Base-by-base conservation (phyloP, 1,284 basidiomycete species). In the Trametes versicolor region DNA sequence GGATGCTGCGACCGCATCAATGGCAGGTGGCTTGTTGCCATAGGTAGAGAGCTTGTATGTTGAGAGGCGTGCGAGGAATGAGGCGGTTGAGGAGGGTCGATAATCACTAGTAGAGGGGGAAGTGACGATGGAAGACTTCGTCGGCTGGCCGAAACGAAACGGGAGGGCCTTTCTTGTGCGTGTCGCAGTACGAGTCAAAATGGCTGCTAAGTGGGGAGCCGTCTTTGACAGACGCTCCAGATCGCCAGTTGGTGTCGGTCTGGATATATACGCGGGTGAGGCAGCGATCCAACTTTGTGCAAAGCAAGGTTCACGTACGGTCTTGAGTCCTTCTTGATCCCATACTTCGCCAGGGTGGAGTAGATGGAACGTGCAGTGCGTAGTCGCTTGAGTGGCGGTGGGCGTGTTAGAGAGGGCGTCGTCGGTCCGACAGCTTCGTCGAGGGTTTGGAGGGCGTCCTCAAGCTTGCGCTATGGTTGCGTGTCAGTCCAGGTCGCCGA, bases 21-120 rank as follows among this genome's bases (percentile, higher is more conserved):
- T 88, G 13, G 82, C 79, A 2, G 84, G 60, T 0, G 92, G 92
- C 73, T 94, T 94, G 68, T 90, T 91, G 27, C 89, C 82, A 70
- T 93, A 94, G 0, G 92, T 93, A 7, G 89, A 79, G 21, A 93
- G 82, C 74, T 90, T 94, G 77, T 85, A 94, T 0, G 92, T 93
- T 0, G 86, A 80, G 4, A 94, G 84, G 37, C 93, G 90, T 17
- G 83, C 79, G 36, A 94, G 77, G 72, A 94, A 91, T 1, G 88
- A 91, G 1, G 84, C 76, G 7, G 85, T 83, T 12, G 92, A 94
- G 4, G 91, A 92, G 4, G 93, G 92, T 55, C 91, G 82, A 72
- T 94, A 94, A 64, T 93, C 90, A 5, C 86, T 84, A 3, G 80
- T 78, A 6, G 81, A 71, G 8, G 73, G 62, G 0, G 75, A 62